Evolutionary conservation across 352 stramenopile species (phyloP), one percentile per base, ranked within the genome.

Genomic region (Pythium brachiatum): DNA sequence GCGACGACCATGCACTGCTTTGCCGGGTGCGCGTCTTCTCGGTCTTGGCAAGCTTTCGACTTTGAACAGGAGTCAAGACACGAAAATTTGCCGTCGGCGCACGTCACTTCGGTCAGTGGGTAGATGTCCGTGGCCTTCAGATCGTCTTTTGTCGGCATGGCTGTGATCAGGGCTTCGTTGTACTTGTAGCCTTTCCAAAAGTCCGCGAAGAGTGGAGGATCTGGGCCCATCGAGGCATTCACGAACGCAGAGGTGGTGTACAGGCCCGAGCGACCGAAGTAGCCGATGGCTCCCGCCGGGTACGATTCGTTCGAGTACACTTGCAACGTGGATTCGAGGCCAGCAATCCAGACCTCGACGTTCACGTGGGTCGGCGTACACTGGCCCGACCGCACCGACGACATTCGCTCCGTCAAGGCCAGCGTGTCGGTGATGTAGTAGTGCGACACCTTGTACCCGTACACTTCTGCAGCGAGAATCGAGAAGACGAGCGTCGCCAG

Each of bases 291-390:
- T 6, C 79, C 79, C 0, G 57, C 68, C 0, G 44, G 26, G 41
- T 75, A 84, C 20, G 67, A 76, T n/a, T 86, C 77, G 56, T 90
- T 87, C 11, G 70, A 62, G 57, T 83, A 88, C 23, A 81, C 55
- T 15, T 53, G 55, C 13, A 88, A 53, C 8, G 21, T 31, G 3
- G 51, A 48, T 21, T 84, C 68, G 1, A 73, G 77, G 5, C 66
- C 75, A 0, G 70, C 59, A 0, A 69, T 56, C 80, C 79, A 89
- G 0, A 84, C 74, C 27, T 90, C 83, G 20, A 77, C 23, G 36
- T 89, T 90, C 9, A 81, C 1, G 43, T 92, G 81, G 5, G 70
- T 79, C 21, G 79, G 83, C 0, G 70, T 86, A 25, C 76, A 89
- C 0, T 69, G 13, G 7, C 78, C 79, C 0, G 65, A 57, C 9